A percentile compares a stretch with the other conserved stretches of the same genome.
Conservation (phyloP, 2,329 filamentous ascomycete genomes). For the Sordariomycetes sp. region DNA sequence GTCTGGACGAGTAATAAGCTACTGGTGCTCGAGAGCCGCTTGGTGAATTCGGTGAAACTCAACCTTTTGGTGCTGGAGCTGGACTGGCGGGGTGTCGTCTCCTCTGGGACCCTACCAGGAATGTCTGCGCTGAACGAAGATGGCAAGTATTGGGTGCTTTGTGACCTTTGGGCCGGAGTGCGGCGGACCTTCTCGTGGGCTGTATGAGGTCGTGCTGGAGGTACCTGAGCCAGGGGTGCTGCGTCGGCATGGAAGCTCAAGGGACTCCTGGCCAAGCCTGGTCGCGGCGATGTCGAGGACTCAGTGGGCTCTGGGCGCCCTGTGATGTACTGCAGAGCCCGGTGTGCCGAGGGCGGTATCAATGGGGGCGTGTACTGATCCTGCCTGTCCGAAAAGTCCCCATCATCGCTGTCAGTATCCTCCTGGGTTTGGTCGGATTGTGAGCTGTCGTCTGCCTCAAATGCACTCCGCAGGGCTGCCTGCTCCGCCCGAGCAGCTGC, state of each 20-base stretch:
- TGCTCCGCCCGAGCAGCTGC: constrained; percentile 21
- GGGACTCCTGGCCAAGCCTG: constrained; percentile 18
- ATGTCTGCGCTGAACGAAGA: constrained; percentile 2
- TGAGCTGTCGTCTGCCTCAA: constrained; percentile 39
- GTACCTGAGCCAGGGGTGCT: constrained; percentile 8
- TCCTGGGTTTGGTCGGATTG: constrained; percentile 29
- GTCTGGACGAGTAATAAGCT: constrained; percentile 51
- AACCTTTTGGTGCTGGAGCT: constrained; percentile 46
- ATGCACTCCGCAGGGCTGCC: constrained; percentile 34
- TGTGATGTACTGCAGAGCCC: constrained; percentile 41
- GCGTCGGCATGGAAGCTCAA: constrained; percentile 20
- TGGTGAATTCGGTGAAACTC: constrained; percentile 53
- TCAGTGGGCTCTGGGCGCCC: constrained; percentile 27
- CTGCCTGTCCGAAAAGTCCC: constrained; percentile 5
- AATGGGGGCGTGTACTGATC: constrained; percentile 15
- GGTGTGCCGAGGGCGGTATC: constrained; percentile 37
- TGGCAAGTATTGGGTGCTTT: constrained; percentile 36
- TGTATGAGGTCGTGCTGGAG: constrained; percentile 40
- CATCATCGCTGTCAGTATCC: constrained; percentile 25
- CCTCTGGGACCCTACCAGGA: neutral
- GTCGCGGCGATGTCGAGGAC: constrained; percentile 20
- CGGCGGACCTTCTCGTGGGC: constrained; percentile 40
- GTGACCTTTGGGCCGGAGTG: constrained; percentile 29
- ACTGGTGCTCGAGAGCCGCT: constrained; percentile 50
- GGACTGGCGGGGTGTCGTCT: constrained; percentile 32